Evolutionary conservation across 1,139 yeast species (phyloP).

Genomic region (Wickerhamiella infanticola): DNA sequence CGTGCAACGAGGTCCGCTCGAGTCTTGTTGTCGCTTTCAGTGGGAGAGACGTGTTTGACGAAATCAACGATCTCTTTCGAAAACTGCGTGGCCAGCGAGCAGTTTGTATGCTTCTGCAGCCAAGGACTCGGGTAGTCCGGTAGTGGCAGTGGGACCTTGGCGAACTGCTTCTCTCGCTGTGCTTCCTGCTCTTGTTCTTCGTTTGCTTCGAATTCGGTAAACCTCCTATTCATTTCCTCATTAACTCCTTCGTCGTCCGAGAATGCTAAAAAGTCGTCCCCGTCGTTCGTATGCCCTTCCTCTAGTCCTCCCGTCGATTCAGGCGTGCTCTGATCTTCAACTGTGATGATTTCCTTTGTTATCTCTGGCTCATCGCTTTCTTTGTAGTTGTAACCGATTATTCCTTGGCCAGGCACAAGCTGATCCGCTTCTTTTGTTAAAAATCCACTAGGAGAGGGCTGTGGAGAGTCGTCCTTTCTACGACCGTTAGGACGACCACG

Average conservation of each 20-base stretch:
- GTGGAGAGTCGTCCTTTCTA: not conserved
- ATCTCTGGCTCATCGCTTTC: not conserved
- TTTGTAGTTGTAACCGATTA: constrained; percentile 3
- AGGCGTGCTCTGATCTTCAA: not conserved
- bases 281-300: constrained; percentile 19
- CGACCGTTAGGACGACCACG: not conserved
- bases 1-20: constrained; percentile 54
- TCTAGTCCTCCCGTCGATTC: not conserved
- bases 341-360: not conserved
- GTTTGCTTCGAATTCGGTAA: constrained; percentile 16
- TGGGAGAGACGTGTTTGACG: constrained; percentile 76
- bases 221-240: constrained; percentile 16
- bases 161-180: constrained; percentile 4
- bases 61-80: constrained; percentile 80
- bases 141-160: constrained; percentile 1
- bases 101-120: constrained; percentile 58
- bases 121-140: constrained; percentile 44
- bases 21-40: constrained; percentile 50
- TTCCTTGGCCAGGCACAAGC: constrained; percentile 7
- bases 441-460: constrained; percentile 3
- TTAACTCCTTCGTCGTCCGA: constrained; percentile 15
- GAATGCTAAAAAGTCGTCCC: constrained; percentile 28
- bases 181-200: constrained; percentile 8
- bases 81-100: constrained; percentile 68
- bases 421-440: constrained; percentile 4